Evolutionary conservation across 208 protist species (phyloP), one percentile per base, ranked within the genome.

Genomic region (Acanthamoeba royreba): DNA sequence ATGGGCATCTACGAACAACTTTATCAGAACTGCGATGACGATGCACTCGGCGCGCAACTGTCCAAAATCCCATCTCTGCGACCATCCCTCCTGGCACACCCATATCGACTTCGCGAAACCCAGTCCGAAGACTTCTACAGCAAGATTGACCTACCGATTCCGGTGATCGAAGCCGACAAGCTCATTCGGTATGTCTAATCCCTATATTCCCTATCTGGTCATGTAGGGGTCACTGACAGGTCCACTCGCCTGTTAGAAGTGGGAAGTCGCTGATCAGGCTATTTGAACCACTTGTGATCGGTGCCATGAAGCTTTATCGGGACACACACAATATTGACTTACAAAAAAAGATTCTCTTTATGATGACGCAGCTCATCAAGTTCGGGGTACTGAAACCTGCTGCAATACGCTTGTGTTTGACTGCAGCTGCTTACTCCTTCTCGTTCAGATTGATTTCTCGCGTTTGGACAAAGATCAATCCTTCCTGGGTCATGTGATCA

Each of bases 151-250:
- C 55, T 92, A 22, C 86, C 86, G 25, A 77, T 92, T 49, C 86
- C 86, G 9, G 11, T 92, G 11, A 55, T 92, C 42, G 86, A 92
- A 40, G 86, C 86, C 17, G 86, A 92, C n/a, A 92, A 92, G n/a
- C 15, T 92, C 43, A 92, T 92, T 13, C 53, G 86, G 86, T 77
- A 77, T n/a, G n/a, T n/a, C n/a, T n/a, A n/a, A n/a, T n/a, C n/a
- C n/a, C n/a, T n/a, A n/a, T n/a, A n/a, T n/a, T n/a, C n/a, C n/a
- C n/a, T n/a, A n/a, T n/a, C n/a, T n/a, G n/a, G n/a, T n/a, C n/a
- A n/a, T n/a, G n/a, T n/a, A n/a, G n/a, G n/a, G n/a, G n/a, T n/a
- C n/a, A n/a, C n/a, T n/a, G n/a, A n/a, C n/a, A n/a, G n/a, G n/a
- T n/a, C n/a, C 45, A 55, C 49, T 55, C 55, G 19, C 15, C 7